A percentile compares a stretch with the other conserved stretches of the same genome.
These are phyloP conservation scores for Yamadazyma dendronema DNA, from an alignment of 1,139 yeast species.

Conservation along the genomic window DNA sequence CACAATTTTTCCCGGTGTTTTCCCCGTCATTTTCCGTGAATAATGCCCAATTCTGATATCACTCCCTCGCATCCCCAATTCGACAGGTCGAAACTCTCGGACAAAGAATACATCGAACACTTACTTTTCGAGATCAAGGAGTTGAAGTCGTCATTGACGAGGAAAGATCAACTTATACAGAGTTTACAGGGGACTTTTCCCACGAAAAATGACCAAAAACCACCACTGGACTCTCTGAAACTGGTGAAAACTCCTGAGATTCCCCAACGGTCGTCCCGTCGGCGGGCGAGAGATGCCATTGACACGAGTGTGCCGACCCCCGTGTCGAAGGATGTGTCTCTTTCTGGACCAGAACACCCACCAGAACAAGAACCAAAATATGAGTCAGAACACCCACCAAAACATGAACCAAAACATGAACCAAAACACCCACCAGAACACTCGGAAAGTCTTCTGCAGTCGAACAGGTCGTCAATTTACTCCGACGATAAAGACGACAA, in stretches of 20 bases:
- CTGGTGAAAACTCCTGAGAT: constrained; percentile 6
- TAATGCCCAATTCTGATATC: constrained; percentile 10
- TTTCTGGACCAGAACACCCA: no score
- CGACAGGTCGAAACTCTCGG: constrained; percentile 31
- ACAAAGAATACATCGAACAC: constrained; percentile 34
- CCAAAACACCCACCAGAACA: no score
- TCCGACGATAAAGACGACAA: constrained; percentile 15
- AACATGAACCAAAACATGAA: no score
- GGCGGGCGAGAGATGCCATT: constrained; percentile 8
- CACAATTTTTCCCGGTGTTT: no score
- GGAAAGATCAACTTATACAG: constrained; percentile 18
- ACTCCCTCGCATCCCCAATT: constrained; percentile 40
- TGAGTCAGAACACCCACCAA: no score
- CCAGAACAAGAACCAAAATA: no score
- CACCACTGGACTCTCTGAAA: neutral
- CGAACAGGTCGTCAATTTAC: constrained; percentile 21
- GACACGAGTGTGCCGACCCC: no score
- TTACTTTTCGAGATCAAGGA: constrained; percentile 39
- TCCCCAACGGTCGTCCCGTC: constrained; percentile 18
- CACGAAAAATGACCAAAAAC: neutral
- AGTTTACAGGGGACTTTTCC: constrained; percentile 17
- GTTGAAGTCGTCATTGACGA: constrained; percentile 17
- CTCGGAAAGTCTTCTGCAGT: no score
- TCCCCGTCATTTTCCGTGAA: no score
- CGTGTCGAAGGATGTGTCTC: no score